A percentile compares a stretch with the other conserved stretches of the same genome.
Evolutionary conservation across 495 filamentous ascomycete genomes (phyloP).

Genomic region (Trichoderma parareesei): DNA sequence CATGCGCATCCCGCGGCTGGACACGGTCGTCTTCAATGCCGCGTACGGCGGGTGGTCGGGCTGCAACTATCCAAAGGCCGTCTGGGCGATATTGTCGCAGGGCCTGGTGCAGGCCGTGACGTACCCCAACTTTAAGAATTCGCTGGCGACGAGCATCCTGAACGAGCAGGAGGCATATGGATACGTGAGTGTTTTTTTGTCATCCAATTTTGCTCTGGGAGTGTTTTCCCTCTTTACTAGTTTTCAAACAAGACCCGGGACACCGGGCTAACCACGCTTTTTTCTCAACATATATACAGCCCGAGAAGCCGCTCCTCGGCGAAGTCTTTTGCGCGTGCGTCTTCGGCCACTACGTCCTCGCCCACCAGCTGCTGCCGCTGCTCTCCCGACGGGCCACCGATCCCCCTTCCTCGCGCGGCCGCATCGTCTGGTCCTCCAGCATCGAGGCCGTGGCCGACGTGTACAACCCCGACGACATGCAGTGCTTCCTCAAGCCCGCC

Average conservation of each 20-base stretch:
- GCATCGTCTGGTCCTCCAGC: conserved; percentile 80
- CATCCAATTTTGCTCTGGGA: background rate
- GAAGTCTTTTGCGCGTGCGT: conserved; percentile 84
- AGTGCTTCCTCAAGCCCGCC: conserved; percentile 41
- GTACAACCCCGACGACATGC: conserved; percentile 8
- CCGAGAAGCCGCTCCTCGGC: conserved; percentile 52
- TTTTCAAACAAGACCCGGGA: background rate
- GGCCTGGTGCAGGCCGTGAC: conserved; percentile 62
- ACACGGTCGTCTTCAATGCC: conserved; percentile 78
- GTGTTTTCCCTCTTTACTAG: background rate
- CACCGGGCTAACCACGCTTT: background rate
- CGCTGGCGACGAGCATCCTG: conserved; percentile 29
- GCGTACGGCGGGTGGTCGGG: conserved; percentile 80
- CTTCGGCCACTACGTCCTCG: conserved; percentile 90
- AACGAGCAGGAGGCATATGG: conserved; percentile 12
- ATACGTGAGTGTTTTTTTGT: conserved; percentile 1
- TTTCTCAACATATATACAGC: background rate
- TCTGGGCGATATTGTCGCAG: conserved; percentile 49
- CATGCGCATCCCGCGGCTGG: conserved; percentile 58
- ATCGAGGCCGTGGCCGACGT: conserved; percentile 50
- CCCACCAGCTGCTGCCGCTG: conserved; percentile 67
- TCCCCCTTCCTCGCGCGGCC: conserved; percentile 22
- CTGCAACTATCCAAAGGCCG: conserved; percentile 60
- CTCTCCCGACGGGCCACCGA: conserved; percentile 39
- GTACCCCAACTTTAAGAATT: conserved; percentile 68